Base-by-base conservation (phyloP, 2,329 filamentous ascomycete genomes). In the Claviceps sp. region DNA sequence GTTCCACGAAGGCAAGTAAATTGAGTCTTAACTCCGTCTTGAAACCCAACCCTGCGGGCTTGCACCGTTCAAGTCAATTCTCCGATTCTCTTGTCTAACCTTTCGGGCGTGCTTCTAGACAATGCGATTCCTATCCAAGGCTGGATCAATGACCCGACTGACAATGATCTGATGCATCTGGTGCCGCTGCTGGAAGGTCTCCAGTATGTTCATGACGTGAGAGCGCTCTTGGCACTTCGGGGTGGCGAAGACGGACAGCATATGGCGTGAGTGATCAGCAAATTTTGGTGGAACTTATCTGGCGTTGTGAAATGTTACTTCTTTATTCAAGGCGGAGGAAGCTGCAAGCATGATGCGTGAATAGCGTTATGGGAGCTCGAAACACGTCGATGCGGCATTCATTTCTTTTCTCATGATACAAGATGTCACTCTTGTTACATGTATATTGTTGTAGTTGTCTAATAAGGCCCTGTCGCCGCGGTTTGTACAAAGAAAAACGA, bases 71-170 rank as follows among this genome's bases (percentile, higher is more conserved):
- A 4, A 11, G 29, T 34, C 29, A 34, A 34, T 34, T 34, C 29
- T 11, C 26, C 48, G 50, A 50, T 43, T 34, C 22, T 17, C 14
- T 45, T 20, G 42, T 52, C 54, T 45, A 34, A 57, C 57, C 43
- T 5, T 7, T 9, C 22, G 13, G 9, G 8, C 16, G 4, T 14
- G 23, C 36, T 20, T 53, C 5, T 62, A 98, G 93, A 98, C 68
- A 98, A 98, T 71, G 93, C 93, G 49, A 96, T 98, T 62, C 93
- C 93, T 3, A 97, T 98, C 64, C 91, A 97, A 72, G 93, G 93
- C 63, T 98, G 93, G 93, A 97, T 98, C 71, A 95, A 85, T 67
- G 93, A 98, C 70, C 93, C 93, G 22, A 97, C 93, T 26, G 93
- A 98, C 70, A 93, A 90, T 65, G 91, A 96, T 64, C 75, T 98